Evolutionary conservation across 208 protist species (phyloP).

Genomic region (Crithidia brevicula): DNA sequence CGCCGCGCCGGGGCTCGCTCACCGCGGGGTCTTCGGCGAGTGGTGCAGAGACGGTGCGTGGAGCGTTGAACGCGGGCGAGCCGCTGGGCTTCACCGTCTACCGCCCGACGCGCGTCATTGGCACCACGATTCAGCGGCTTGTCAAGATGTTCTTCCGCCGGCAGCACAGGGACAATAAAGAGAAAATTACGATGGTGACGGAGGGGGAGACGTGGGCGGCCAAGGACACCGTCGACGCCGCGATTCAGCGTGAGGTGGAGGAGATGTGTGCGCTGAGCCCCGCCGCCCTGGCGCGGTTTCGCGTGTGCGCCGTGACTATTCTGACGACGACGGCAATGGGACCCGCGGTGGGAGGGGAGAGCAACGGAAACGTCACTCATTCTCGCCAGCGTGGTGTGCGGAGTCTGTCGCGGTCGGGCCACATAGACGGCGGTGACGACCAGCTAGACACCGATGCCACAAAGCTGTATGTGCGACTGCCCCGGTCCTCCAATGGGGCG

Average conservation of each 20-base stretch:
- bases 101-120: slow-evolving; percentile 39
- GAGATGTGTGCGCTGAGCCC: slow-evolving; percentile 56
- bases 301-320: slow-evolving; percentile 24
- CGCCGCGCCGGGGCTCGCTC: not conserved
- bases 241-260: slow-evolving; percentile 73
- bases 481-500: not conserved
- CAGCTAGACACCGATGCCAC: slow-evolving; percentile 28
- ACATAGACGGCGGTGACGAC: slow-evolving; percentile 21
- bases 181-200: slow-evolving; percentile 68
- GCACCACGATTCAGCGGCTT: slow-evolving; percentile 51
- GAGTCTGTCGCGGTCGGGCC: slow-evolving; percentile 4
- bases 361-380: slow-evolving; percentile 1
- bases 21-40: not conserved
- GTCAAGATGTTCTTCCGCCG: slow-evolving; percentile 60
- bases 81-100: slow-evolving; percentile 28
- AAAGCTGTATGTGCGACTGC: slow-evolving; percentile 46
- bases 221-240: slow-evolving; percentile 47
- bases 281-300: slow-evolving; percentile 39
- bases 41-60: not conserved
- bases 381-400: not conserved
- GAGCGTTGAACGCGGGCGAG: not conserved
- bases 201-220: slow-evolving; percentile 75
- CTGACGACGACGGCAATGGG: slow-evolving; percentile 6
- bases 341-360: not conserved
- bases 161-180: slow-evolving; percentile 57